Base-by-base conservation (phyloP, 257 asterid species). In the Salvia miltiorrhiza region DNA sequence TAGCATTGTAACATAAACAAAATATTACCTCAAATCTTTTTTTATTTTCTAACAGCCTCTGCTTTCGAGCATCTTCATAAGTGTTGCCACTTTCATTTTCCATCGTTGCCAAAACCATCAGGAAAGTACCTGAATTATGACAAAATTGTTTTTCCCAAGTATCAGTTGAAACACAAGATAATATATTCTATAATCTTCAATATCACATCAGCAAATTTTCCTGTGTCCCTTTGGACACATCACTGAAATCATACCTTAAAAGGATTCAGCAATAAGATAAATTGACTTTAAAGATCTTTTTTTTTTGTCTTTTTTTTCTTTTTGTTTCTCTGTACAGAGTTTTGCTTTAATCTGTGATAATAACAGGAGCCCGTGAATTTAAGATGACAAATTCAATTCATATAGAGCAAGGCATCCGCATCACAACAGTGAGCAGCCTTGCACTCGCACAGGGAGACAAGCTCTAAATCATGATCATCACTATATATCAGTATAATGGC, bases 61-160 rank as follows among this genome's bases (percentile, higher is more conserved):
- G 92, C 78, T 81, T 83, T 7, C 97, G 92, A 67, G 74, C 81
- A 48, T 85, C 89, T 76, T 92, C 97, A 32, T 92, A 92, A 67
- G 73, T 76, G 48, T 63, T 83, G 71, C 79, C 70, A 19, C 35
- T 39, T 55, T 73, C 85, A 45, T 54, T 78, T 68, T 62, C 92
- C 95, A 87, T 87, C 45, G 71, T 39, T 40, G 70, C 33, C 69
- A 48, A 47, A 55, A 43, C 56, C 32, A 57, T 48, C 64, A 63
- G 52, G 73, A 56, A 19, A 37, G n/a, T 43, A 41, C 70, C 75
- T 52, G 49, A 24, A 65, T 45, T 45, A 12, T 68, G 77, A 35
- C 53, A 57, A 64, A 1, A 65, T 49, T 41, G 39, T 69, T 2
- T 68, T 49, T 20, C 26, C 48, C 33, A 69, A 28, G 32, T n/a